These are phyloP conservation scores for Sanguinoderma infundibulare DNA, from an alignment of 1,284 basidiomycete genomes.

Conservation along the genomic window DNA sequence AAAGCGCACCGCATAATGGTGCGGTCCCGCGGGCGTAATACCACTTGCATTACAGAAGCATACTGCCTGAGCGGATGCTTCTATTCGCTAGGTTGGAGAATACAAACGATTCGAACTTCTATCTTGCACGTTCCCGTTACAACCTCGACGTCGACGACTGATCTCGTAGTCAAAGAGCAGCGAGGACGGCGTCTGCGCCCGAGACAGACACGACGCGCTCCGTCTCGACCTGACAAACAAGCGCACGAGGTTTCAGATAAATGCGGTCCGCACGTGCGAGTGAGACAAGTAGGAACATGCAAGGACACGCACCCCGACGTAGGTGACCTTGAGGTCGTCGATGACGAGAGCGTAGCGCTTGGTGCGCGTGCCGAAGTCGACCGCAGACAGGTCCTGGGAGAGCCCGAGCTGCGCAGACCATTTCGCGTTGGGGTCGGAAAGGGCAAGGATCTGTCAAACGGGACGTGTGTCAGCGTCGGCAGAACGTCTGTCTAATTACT, in stretches of 20 bases:
- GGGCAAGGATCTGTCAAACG: slow-evolving; percentile 48
- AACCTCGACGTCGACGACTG: background rate
- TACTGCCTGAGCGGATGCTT: no score
- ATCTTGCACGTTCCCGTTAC: background rate
- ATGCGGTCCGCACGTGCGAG: background rate
- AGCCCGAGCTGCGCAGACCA: slow-evolving; percentile 72
- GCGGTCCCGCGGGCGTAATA: no score
- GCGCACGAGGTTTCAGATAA: background rate
- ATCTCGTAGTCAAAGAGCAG: slow-evolving; percentile 28
- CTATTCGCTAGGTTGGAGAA: background rate
- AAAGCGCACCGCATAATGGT: no score
- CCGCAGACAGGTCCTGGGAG: slow-evolving; percentile 57
- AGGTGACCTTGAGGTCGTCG: slow-evolving; percentile 72
- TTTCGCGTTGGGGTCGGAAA: slow-evolving; percentile 64
- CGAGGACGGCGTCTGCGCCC: slow-evolving; percentile 70
- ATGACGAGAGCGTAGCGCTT: slow-evolving; percentile 73
- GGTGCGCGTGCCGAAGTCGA: slow-evolving; percentile 74
- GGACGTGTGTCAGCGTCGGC: background rate
- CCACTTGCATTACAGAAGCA: no score
- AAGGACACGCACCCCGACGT: slow-evolving; percentile 55
- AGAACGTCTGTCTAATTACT: background rate
- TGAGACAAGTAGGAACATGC: background rate
- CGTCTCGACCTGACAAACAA: slow-evolving; percentile 49
- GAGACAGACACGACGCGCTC: slow-evolving; percentile 61
- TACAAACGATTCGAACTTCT: background rate